Evolutionary conservation across 495 filamentous ascomycete genomes (phyloP).

Genomic region (Penicillium riverlandense): DNA sequence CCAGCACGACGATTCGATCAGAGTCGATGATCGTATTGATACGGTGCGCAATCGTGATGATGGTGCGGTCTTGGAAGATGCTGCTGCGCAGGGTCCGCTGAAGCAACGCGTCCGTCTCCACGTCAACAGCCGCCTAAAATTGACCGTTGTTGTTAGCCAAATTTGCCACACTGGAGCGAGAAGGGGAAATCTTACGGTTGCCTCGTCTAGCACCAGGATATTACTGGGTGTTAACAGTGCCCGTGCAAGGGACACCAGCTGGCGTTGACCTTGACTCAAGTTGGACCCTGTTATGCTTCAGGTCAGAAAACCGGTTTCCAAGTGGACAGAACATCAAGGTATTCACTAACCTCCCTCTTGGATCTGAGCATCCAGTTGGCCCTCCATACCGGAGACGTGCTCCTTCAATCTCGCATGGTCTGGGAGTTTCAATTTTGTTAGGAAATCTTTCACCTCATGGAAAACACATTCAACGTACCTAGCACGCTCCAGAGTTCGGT

Average conservation of each 20-base stretch:
- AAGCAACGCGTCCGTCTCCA: slow-evolving; percentile 86
- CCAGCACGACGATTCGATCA: slow-evolving; percentile 83
- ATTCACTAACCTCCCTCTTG: slow-evolving; percentile 79
- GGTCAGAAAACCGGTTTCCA: neutral
- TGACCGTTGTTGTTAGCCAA: slow-evolving; percentile 10
- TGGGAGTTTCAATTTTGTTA: slow-evolving; percentile 22
- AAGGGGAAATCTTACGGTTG: slow-evolving; percentile 51
- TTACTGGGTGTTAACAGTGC: slow-evolving; percentile 93
- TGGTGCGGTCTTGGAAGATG: slow-evolving; percentile 80
- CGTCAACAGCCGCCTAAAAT: slow-evolving; percentile 76
- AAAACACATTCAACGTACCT: slow-evolving; percentile 47
- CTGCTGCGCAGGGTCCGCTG: slow-evolving; percentile 48
- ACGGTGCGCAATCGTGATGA: slow-evolving; percentile 95
- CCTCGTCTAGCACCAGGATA: slow-evolving; percentile 95
- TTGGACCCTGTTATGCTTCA: slow-evolving; percentile 45
- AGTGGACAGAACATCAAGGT: neutral
- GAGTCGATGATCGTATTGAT: slow-evolving; percentile 96
- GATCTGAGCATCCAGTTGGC: slow-evolving; percentile 81
- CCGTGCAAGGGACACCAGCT: slow-evolving; percentile 86
- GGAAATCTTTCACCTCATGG: slow-evolving; percentile 6
- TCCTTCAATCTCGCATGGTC: slow-evolving; percentile 93
- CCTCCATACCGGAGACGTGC: slow-evolving; percentile 81
- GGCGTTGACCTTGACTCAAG: slow-evolving; percentile 62
- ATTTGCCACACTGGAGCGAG: neutral
- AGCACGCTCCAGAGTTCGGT: slow-evolving; percentile 97